Percentiles rank a stretch among this genome's conserved stretches.
phyloP scores from a whole-genome alignment of 1,284 basidiomycete species.

The Sporisorium graminicola region DNA sequence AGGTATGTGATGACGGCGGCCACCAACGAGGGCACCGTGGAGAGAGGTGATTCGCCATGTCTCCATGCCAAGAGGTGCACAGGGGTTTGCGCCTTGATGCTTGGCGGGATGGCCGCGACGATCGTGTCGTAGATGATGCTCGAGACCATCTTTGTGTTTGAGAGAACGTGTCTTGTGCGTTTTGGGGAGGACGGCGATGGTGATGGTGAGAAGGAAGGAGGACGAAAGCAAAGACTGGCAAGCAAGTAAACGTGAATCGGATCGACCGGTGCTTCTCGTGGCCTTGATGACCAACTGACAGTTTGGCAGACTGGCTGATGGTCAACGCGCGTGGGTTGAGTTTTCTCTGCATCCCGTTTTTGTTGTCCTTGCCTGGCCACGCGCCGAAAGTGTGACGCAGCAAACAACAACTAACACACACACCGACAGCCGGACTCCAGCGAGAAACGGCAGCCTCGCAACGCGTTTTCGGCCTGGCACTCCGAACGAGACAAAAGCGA shows the following conservation, averaged over 20 bases:
- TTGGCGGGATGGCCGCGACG: conserved; percentile 38
- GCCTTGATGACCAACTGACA: background rate
- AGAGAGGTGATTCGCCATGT: conserved; percentile 60
- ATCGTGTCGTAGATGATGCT: conserved; percentile 50
- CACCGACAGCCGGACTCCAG: background rate
- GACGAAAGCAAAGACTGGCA: background rate
- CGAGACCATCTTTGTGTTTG: conserved; percentile 41
- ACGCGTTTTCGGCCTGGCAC: conserved; percentile 6
- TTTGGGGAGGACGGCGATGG: conserved; percentile 3
- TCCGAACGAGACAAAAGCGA: background rate
- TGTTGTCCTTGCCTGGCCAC: background rate
- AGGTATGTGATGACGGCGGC: conserved; percentile 82
- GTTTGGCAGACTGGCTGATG: background rate
- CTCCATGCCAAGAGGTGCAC: conserved; percentile 53
- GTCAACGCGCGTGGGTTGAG: background rate
- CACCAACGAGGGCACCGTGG: conserved; percentile 51
- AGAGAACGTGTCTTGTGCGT: background rate
- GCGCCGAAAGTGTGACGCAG: conserved; percentile 2
- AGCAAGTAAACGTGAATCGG: background rate
- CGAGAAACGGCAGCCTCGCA: too few relatives aligned
- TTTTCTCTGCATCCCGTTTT: background rate
- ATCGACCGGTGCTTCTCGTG: background rate
- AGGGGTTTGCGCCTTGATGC: conserved; percentile 39
- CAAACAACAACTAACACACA: conserved; percentile 4
- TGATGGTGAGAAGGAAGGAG: conserved; percentile 14